Conservation (phyloP, 176 grass and related monocot genomes). For the Paspalum vaginatum region DNA sequence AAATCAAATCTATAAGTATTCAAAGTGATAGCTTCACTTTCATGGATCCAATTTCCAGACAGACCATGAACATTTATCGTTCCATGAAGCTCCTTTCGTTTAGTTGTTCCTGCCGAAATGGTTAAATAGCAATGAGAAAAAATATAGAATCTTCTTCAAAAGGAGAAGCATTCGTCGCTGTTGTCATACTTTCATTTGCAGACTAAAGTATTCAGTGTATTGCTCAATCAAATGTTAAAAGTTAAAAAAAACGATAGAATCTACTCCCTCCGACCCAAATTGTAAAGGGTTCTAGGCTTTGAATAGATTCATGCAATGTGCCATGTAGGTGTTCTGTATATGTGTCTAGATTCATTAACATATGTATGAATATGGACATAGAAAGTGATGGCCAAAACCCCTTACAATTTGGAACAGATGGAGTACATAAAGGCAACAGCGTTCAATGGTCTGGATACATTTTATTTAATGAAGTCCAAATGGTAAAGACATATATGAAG, state of each 20-base stretch:
- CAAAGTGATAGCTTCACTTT: constrained; percentile 53
- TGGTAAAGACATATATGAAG: neutral
- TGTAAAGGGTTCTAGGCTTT: too few relatives aligned
- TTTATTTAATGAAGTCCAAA: constrained; percentile 29
- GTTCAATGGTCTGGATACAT: constrained; percentile 21
- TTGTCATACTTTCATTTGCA: constrained; percentile 17
- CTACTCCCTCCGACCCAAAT: neutral
- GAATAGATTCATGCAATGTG: too few relatives aligned
- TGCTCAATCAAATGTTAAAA: constrained; percentile 25
- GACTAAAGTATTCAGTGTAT: constrained; percentile 27
- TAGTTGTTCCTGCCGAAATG: constrained; percentile 77
- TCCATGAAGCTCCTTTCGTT: constrained; percentile 86
- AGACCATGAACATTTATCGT: constrained; percentile 52
- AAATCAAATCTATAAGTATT: constrained; percentile 80
- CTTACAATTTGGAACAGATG: too few relatives aligned
- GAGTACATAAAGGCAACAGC: neutral
- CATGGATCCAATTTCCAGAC: constrained; percentile 75
- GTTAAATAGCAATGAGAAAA: constrained; percentile 13
- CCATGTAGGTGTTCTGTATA: too few relatives aligned
- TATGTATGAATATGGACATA: too few relatives aligned
- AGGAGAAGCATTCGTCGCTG: constrained; percentile 12
- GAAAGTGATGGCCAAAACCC: too few relatives aligned
- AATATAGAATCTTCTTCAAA: neutral
- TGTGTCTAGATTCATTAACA: too few relatives aligned
- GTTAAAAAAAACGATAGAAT: constrained; percentile 23